phyloP scores from a whole-genome alignment of 176 grass and related monocot species.

The Carex kokanica region DNA sequence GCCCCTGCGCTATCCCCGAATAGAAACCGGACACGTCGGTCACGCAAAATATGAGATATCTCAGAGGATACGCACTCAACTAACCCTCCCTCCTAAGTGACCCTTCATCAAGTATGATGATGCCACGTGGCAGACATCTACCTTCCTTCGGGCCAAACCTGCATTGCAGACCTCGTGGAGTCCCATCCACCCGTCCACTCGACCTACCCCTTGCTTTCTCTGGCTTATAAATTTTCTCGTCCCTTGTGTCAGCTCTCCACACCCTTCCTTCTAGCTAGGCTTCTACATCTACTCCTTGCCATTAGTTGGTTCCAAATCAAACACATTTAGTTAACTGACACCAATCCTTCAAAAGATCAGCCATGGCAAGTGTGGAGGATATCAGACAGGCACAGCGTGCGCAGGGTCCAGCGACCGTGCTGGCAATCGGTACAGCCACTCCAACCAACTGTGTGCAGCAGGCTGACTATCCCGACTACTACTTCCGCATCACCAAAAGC shows the following conservation, averaged over 20 bases:
- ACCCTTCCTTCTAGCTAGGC: not conserved
- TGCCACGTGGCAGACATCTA: slow-evolving; percentile 16
- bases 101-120: not conserved
- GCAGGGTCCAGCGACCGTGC: slow-evolving; percentile 61
- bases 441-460: slow-evolving; percentile 73
- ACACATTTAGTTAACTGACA: not conserved
- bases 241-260: not conserved
- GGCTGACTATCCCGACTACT: slow-evolving; percentile 93
- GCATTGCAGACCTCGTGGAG: slow-evolving; percentile 22
- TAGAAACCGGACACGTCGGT: no score
- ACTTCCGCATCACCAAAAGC: slow-evolving; percentile 91
- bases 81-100: not conserved
- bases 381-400: slow-evolving; percentile 69
- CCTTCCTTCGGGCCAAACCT: not conserved
- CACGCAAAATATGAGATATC: no score
- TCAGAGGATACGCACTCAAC: no score
- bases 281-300: not conserved
- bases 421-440: slow-evolving; percentile 85
- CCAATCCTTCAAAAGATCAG: not conserved
- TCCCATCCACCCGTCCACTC: slow-evolving; percentile 63
- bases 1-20: no score
- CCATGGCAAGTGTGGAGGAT: slow-evolving; percentile 59
- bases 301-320: not conserved
- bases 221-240: not conserved
- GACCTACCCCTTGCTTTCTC: slow-evolving; percentile 39